Base-by-base conservation (phyloP, 192 early-diverging fungal genomes). In the Piromyces finnis region DNA sequence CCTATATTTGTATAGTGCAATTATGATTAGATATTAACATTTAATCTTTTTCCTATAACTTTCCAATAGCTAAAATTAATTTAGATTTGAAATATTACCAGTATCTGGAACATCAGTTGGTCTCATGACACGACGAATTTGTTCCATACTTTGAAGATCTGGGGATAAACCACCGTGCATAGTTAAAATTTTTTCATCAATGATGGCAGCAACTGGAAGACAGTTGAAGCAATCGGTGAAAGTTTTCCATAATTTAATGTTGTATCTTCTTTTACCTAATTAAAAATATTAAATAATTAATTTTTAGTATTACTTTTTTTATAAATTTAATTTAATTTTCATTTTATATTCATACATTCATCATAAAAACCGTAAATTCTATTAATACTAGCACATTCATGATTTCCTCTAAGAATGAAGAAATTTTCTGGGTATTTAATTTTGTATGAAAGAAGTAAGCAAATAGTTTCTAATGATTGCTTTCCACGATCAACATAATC, bases 391-490 rank as follows among this genome's bases (percentile, higher is more conserved):
- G 97, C 97, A 83, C 94, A 95, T 86, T 99, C 97, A 86, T 99
- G 97, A 87, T 99, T 99, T 78, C 97, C 97, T 83, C 97, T 92
- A 81, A 99, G 89, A 83, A 99, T 95, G 89, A 99, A 99, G 85
- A 99, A 99, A 91, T 99, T 99, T 81, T 97, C 97, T 5, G 96
- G 97, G 86, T 95, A 99, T 89, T 99, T 99, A 91, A 99, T 99
- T 85, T 99, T 98, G 91, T 98, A 98, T 29, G 96, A 95, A 77
- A 98, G 89, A 78, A 98, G 88, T 78, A 98, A 87, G 80, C 97
- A 97, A 84, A 98, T 98, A n/a, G 95, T 96, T 85, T 98, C 97
- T 36, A 98, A 87, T 30, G 94, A 96, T 87, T 98, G 97, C 84
- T 98, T 98, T 79, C 97, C 97, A 79, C 97, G 90, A 85, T 98